Evolutionary conservation across 805 yeast genomes (phyloP).

Genomic region (Candida taoyuanica): DNA sequence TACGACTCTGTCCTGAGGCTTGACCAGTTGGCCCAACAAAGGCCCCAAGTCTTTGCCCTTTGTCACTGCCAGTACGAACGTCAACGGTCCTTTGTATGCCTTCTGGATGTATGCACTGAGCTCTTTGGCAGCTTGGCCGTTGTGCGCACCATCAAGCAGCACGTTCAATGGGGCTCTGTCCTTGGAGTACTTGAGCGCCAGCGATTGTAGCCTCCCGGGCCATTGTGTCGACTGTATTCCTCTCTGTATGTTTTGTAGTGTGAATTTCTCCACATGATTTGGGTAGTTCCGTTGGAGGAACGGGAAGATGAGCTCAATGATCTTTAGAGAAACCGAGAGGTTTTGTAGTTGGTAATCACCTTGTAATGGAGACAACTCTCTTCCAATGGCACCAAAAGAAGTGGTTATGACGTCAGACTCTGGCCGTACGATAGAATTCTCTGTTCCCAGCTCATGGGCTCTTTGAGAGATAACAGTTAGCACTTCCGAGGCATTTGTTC

Average conservation of each 20-base stretch:
- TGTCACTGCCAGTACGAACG: conserved; percentile 70
- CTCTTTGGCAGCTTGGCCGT: conserved; percentile 77
- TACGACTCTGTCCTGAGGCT: conserved; percentile 49
- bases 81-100: conserved; percentile 42
- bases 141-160: conserved; percentile 91
- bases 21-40: conserved; percentile 47
- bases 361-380: conserved; percentile 47
- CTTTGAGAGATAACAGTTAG: conserved; percentile 39
- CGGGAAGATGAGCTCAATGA: conserved; percentile 37
- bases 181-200: conserved; percentile 29
- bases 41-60: conserved; percentile 58
- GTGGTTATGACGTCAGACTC: conserved; percentile 23
- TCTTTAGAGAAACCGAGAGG: conserved; percentile 59
- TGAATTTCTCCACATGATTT: conserved; percentile 27
- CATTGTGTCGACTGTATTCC: conserved; percentile 61
- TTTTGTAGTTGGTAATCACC: conserved; percentile 76
- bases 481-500: conserved; percentile 51
- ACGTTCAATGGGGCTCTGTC: conserved; percentile 28
- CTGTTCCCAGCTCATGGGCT: conserved; percentile 33
- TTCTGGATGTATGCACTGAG: conserved; percentile 33
- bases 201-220: conserved; percentile 82
- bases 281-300: conserved; percentile 24
- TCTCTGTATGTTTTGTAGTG: conserved; percentile 32
- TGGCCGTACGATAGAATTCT: conserved; percentile 20
- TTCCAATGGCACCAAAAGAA: conserved; percentile 29